phyloP scores from a whole-genome alignment of 495 filamentous ascomycete genomes.

The Penicillium coprophilum region DNA sequence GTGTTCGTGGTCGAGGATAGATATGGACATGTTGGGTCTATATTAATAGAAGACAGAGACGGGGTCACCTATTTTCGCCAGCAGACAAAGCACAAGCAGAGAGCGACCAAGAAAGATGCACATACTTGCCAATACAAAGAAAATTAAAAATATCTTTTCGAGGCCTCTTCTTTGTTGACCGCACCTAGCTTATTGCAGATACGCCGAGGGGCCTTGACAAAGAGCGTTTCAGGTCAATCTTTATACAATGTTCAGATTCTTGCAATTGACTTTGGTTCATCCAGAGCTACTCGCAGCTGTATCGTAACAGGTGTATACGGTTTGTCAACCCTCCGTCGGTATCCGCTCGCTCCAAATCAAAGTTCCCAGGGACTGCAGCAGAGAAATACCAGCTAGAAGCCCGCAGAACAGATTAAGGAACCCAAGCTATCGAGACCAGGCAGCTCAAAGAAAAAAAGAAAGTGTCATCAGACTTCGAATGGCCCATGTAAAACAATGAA shows the following conservation, averaged over 20 bases:
- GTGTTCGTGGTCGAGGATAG: not conserved
- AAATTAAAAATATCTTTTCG: not conserved
- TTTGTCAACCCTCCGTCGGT: not conserved
- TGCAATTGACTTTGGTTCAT: not conserved
- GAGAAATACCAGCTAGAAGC: not conserved
- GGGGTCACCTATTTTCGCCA: not conserved
- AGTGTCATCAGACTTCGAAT: not conserved
- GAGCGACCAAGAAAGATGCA: not conserved
- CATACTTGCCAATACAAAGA: not conserved
- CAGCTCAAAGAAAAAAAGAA: not conserved
- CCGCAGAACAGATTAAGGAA: not conserved
- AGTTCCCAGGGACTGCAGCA: not conserved
- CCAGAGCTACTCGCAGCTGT: not conserved
- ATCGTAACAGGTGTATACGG: not conserved
- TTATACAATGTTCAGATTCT: not conserved
- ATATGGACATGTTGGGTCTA: not conserved
- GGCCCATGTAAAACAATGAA: not conserved
- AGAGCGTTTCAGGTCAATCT: not conserved
- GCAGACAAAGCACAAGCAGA: not conserved
- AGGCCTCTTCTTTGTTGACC: conserved; percentile 1
- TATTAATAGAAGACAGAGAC: conserved; percentile 2
- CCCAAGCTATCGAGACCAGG: not conserved
- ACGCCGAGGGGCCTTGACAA: not conserved
- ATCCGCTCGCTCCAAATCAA: not conserved
- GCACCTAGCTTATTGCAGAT: not conserved